Evolutionary conservation across 2,329 filamentous ascomycete species (phyloP), one percentile per base, ranked within the genome.

Genomic region (Talaromyces sp.): DNA sequence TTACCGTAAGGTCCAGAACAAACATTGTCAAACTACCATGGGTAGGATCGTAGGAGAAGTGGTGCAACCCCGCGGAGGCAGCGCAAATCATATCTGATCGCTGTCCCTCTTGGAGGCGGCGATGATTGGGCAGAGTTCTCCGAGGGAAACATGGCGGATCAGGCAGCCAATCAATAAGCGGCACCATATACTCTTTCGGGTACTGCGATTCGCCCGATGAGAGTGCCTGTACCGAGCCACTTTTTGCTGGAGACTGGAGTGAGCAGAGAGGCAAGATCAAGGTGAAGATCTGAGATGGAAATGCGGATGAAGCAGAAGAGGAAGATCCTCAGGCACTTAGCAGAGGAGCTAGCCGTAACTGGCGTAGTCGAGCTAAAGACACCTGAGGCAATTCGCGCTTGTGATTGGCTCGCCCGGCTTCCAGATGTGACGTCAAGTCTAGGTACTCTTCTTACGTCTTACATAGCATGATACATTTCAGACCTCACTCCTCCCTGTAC

Each of bases 381-480:
- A 25, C 52, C 52, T 56, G 52, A 58, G 54, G 56, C 35, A 43
- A 33, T 43, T 7, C 8, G 11, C 22, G 25, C 15, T 6, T 59
- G 4, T 45, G 56, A 59, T 59, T 59, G 56, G 56, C 15, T 59
- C 37, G 6, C 2, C 6, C 56, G 22, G 37, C 39, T 59, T 59
- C 37, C 39, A 59, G 56, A 45, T 59, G 56, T 59, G 56, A 59
- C 56, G 56, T 59, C 56, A 59, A 45, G 31, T 59, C 8, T 31
- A 45, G 39, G 56, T 58, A 15, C n/a, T 11, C 25, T 4, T 41
- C 39, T 13, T 41, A 15, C 27, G 7, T 31, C 27, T 41, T 6
- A 33, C 27, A 33, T 9, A 4, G 8, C 25, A 41, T 22, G 22
- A 22, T 3, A 17, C 8, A 10, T 27, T 31, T 17, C 8, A n/a